Evolutionary conservation across 2,329 filamentous ascomycete species (phyloP).

Genomic region (Thielaviopsis musarum): DNA sequence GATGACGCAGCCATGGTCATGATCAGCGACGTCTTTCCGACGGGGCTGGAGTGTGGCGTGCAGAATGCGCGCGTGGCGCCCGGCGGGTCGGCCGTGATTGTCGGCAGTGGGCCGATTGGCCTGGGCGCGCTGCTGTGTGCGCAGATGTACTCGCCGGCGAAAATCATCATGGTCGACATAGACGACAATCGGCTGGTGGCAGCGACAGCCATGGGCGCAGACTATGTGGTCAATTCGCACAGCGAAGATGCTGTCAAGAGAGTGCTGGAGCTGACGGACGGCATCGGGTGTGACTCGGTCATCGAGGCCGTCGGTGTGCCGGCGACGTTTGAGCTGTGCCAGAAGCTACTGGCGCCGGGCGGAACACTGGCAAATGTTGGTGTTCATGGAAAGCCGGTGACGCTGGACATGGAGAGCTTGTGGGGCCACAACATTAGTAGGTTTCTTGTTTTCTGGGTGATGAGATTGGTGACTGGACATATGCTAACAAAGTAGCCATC

Average conservation of each 20-base stretch:
- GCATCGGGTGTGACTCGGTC: conserved; percentile 36
- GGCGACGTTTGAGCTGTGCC: conserved; percentile 34
- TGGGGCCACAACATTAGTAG: conserved; percentile 37
- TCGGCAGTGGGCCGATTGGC: conserved; percentile 39
- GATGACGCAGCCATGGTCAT: conserved; percentile 29
- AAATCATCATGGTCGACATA: conserved; percentile 34
- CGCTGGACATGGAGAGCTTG: conserved; percentile 34
- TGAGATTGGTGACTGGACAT: neutral
- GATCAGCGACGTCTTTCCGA: conserved; percentile 39
- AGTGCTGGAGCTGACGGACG: conserved; percentile 29
- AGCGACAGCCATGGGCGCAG: conserved; percentile 31
- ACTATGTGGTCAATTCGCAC: conserved; percentile 25
- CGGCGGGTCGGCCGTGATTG: conserved; percentile 33
- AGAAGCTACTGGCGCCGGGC: conserved; percentile 34
- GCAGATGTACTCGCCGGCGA: conserved; percentile 34
- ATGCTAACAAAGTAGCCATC: conserved; percentile 19
- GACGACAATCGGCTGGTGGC: conserved; percentile 30
- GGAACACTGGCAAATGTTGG: conserved; percentile 40
- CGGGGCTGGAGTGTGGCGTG: conserved; percentile 37
- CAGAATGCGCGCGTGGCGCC: conserved; percentile 34
- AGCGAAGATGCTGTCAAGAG: conserved; percentile 20
- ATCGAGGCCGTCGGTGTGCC: conserved; percentile 41
- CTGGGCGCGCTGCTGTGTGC: conserved; percentile 37
- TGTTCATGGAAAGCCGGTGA: conserved; percentile 36
- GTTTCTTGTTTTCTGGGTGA: conserved; percentile 12